Base-by-base conservation (phyloP, 2,329 filamentous ascomycete species). In the Penicillium sp. region DNA sequence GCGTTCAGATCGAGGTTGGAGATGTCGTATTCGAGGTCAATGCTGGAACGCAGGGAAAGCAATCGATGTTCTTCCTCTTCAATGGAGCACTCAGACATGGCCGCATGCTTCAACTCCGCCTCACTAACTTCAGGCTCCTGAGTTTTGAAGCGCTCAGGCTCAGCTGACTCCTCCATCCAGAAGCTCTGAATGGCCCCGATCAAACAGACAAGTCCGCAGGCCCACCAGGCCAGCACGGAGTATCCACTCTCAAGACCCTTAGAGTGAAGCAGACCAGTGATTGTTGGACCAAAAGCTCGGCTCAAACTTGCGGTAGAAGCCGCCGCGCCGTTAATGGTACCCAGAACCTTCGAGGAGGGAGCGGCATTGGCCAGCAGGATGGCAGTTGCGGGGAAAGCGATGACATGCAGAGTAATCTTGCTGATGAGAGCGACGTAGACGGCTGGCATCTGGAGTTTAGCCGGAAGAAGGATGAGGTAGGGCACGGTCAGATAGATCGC, bases 141-240 rank as follows among this genome's bases (percentile, higher is more conserved):
- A 25, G 47, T 68, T 51, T 81, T 79, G 50, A 64, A 61, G 66
- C 68, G 37, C 67, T 67, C 58, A 69, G 76, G 57, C 49, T 79
- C 77, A 14, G 82, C 29, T 1, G 63, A 79, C 66, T 93, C 89
- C 33, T 85, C 85, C 74, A 97, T 89, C 70, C 85, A 85, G 56
- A 91, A 80, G 72, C 89, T 90, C 66, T 94, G 79, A 49, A 89
- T 76, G 1, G 88, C 90, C 44, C 92, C 94, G 14, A 85, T 73
- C 11, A 90, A 75, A 31, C 91, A 90, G 29, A 97, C 85, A 3
- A 89, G 67, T 8, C 89, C 90, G 61, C 88, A 92, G 58, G 86
- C 87, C 94, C 94, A 99, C 93, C 94, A 99, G 0, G 92, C 89
- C 31, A 97, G 80, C 20, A 92, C 92, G 4, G 92, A 93, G 70